Conservation (phyloP, 768 basidiomycete species). For the Lactarius indigo region DNA sequence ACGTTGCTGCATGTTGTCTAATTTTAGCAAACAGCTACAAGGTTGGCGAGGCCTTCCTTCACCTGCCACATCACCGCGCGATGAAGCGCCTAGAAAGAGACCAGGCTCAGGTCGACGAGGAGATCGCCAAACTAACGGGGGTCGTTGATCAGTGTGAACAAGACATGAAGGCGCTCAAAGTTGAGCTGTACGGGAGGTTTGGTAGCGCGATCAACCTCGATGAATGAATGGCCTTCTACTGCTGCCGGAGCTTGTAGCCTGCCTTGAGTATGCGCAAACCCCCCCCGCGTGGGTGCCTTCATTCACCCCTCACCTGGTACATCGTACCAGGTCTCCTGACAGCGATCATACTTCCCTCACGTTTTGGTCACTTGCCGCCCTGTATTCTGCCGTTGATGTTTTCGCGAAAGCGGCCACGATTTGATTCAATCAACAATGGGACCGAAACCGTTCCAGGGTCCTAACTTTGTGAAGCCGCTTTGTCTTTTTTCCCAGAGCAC, state of each 20-base stretch:
- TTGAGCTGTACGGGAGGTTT: conserved; percentile 83
- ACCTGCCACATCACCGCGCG: conserved; percentile 67
- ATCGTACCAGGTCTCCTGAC: neutral
- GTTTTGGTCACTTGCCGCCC: neutral
- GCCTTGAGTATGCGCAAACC: neutral
- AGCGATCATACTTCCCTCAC: neutral
- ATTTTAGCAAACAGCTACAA: conserved; percentile 57
- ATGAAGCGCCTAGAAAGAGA: conserved; percentile 69
- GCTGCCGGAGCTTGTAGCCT: neutral
- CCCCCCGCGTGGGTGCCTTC: neutral
- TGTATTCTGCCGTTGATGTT: neutral
- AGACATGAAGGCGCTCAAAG: conserved; percentile 79
- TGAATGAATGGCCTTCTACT: conserved; percentile 41
- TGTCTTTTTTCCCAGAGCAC: conserved; percentile 6
- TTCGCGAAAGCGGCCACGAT: neutral
- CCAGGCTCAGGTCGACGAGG: conserved; percentile 52
- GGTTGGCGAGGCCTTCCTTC: conserved; percentile 86
- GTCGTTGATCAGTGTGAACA: conserved; percentile 63
- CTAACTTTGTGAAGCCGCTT: neutral
- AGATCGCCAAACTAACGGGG: conserved; percentile 48
- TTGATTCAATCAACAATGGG: neutral
- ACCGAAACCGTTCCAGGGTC: neutral
- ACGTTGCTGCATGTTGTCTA: conserved; percentile 3
- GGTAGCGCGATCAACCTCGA: conserved; percentile 92
- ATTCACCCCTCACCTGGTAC: neutral